phyloP scores from a whole-genome alignment of 2,329 filamentous ascomycete genomes.

The Fusarium albidum region DNA sequence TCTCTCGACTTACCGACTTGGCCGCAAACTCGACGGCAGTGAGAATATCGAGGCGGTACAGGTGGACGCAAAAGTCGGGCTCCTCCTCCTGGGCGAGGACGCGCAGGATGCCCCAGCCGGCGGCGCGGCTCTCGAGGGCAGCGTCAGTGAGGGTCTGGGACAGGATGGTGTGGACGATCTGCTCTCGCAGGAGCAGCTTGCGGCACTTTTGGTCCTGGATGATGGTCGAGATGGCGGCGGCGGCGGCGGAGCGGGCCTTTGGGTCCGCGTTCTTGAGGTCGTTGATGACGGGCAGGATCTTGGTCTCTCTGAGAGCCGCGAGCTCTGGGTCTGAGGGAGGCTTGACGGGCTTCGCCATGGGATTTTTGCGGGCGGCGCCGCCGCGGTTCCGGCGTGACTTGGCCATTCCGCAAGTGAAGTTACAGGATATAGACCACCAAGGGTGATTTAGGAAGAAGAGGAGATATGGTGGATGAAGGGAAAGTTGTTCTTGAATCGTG shows the following conservation, averaged over 20 bases:
- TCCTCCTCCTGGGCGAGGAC: slow-evolving; percentile 70
- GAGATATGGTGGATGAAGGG: not conserved
- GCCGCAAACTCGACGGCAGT: slow-evolving; percentile 67
- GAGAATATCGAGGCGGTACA: slow-evolving; percentile 69
- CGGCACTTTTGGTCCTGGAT: slow-evolving; percentile 69
- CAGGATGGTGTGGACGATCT: slow-evolving; percentile 69
- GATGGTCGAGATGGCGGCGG: slow-evolving; percentile 67
- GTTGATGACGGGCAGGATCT: slow-evolving; percentile 69
- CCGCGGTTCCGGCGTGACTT: slow-evolving; percentile 66
- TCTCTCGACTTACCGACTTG: slow-evolving; percentile 55
- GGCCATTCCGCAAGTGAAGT: slow-evolving; percentile 54
- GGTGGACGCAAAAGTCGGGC: slow-evolving; percentile 70
- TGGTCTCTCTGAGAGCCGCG: slow-evolving; percentile 67
- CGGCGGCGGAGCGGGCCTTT: slow-evolving; percentile 66
- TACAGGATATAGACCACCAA: not conserved
- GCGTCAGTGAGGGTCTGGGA: slow-evolving; percentile 71
- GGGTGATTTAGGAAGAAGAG: not conserved
- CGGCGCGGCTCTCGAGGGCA: slow-evolving; percentile 68
- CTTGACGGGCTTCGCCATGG: slow-evolving; percentile 65
- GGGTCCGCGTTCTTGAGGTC: slow-evolving; percentile 67
- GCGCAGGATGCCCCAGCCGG: slow-evolving; percentile 73
- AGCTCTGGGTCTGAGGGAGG: slow-evolving; percentile 70
- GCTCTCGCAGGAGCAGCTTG: slow-evolving; percentile 71
- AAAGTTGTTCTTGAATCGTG: not conserved
- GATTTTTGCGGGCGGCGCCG: slow-evolving; percentile 59